phyloP scores from a whole-genome alignment of 768 basidiomycete species.

The Naganishia randhawae region DNA sequence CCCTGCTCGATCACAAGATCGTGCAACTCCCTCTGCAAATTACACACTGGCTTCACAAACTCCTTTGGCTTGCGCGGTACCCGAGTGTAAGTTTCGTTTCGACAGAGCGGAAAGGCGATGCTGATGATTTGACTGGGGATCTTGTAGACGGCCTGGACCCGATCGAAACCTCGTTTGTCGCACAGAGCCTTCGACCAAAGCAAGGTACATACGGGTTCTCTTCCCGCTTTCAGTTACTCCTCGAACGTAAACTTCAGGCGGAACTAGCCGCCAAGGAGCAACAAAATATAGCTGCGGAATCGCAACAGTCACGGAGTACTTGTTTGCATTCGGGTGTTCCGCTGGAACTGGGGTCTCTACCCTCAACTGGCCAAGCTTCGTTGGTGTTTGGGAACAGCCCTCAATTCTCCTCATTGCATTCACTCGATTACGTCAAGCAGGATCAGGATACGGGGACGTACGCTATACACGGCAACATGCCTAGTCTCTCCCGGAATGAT shows the following conservation, averaged over 20 bases:
- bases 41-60: conserved; percentile 6
- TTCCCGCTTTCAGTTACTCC: conserved; percentile 8
- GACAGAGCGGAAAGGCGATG: neutral
- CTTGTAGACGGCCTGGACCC: conserved; percentile 17
- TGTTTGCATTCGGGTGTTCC: neutral
- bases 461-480: neutral
- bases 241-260: conserved; percentile 15
- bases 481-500: neutral
- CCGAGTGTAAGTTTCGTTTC: conserved; percentile 3
- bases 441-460: neutral
- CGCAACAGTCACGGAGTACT: neutral
- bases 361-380: neutral
- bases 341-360: neutral
- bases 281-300: neutral
- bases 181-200: conserved; percentile 1
- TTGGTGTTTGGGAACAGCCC: neutral
- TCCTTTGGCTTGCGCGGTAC: conserved; percentile 1
- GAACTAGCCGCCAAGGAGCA: conserved; percentile 12
- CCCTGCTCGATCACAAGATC: neutral
- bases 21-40: neutral
- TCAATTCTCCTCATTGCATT: neutral
- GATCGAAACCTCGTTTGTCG: neutral
- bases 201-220: conserved; percentile 6
- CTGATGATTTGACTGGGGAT: too few relatives aligned
- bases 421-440: neutral